These are phyloP conservation scores for Bipolaris bicolor DNA, from an alignment of 2,329 filamentous ascomycete genomes.

Conservation along the genomic window DNA sequence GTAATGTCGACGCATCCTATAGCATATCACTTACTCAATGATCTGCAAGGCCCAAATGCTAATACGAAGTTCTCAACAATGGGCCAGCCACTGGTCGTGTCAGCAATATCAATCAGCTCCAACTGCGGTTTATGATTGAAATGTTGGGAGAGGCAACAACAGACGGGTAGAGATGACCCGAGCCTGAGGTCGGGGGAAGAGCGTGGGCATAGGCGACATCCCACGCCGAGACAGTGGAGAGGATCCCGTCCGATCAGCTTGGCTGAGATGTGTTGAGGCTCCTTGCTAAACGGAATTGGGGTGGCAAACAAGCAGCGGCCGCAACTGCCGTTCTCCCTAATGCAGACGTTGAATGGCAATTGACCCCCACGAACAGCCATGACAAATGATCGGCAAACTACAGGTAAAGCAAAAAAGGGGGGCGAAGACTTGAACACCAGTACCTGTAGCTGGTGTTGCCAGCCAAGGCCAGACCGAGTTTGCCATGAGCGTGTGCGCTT, in stretches of 20 bases:
- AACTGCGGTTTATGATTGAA: conserved; percentile 2
- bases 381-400: conserved; percentile 16
- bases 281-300: neutral
- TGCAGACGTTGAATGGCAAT: conserved; percentile 6
- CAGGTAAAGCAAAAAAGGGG: neutral
- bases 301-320: conserved; percentile 18
- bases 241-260: conserved; percentile 31
- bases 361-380: conserved; percentile 15
- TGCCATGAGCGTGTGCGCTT: neutral
- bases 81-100: neutral
- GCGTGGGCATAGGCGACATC: conserved; percentile 31
- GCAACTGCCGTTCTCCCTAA: conserved; percentile 13
- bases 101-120: neutral
- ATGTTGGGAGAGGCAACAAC: conserved; percentile 25
- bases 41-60: conserved; percentile 8
- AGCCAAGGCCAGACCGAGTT: conserved; percentile 10
- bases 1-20: too few species aligned
- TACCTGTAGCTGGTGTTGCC: neutral
- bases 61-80: conserved; percentile 7
- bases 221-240: conserved; percentile 23
- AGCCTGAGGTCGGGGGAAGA: conserved; percentile 24
- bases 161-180: conserved; percentile 7
- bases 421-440: neutral
- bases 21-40: too few species aligned
- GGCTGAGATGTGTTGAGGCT: conserved; percentile 22